Percentiles rank a stretch among this genome's conserved stretches.
Conservation (phyloP, 31 red algal genomes). For the Asparagopsis taxiformis region DNA sequence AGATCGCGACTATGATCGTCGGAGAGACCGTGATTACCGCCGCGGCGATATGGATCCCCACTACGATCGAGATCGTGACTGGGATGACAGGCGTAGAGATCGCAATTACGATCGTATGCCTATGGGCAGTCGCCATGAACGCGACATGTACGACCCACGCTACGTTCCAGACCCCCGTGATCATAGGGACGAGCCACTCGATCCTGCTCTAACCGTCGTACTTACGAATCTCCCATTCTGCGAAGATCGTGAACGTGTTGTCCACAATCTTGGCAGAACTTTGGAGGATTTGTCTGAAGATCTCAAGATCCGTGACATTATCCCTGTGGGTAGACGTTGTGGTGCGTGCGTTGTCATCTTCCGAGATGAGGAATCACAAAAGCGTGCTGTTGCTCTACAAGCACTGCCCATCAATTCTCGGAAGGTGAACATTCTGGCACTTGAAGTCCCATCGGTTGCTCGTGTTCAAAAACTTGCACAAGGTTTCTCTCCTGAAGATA, state of each 20-base stretch:
- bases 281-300: slow-evolving; percentile 25
- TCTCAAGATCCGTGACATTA: slow-evolving; percentile 40
- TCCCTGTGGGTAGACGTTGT: slow-evolving; percentile 58
- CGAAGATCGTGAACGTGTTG: slow-evolving; percentile 49
- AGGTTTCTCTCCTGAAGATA: slow-evolving; percentile 55
- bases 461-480: slow-evolving; percentile 52
- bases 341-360: slow-evolving; percentile 59
- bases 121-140: slow-evolving; percentile 13
- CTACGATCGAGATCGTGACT: slow-evolving; percentile 39
- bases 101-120: neutral
- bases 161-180: slow-evolving; percentile 31
- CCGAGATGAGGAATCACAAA: slow-evolving; percentile 38
- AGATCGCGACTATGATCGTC: slow-evolving; percentile 36
- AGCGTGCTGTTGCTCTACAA: slow-evolving; percentile 33
- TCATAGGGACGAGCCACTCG: slow-evolving; percentile 19
- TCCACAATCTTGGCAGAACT: slow-evolving; percentile 40
- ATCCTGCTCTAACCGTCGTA: slow-evolving; percentile 41
- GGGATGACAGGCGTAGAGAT: slow-evolving; percentile 18
- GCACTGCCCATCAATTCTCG: slow-evolving; percentile 39
- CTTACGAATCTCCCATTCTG: slow-evolving; percentile 72
- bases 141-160: slow-evolving; percentile 10
- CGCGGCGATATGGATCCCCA: slow-evolving; percentile 8
- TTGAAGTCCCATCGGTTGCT: slow-evolving; percentile 61
- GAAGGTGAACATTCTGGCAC: slow-evolving; percentile 66
- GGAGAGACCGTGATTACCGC: slow-evolving; percentile 16